Evolutionary conservation across 2,329 filamentous ascomycete genomes (phyloP), one percentile per base, ranked within the genome.

Genomic region (Zasmidium cellare): DNA sequence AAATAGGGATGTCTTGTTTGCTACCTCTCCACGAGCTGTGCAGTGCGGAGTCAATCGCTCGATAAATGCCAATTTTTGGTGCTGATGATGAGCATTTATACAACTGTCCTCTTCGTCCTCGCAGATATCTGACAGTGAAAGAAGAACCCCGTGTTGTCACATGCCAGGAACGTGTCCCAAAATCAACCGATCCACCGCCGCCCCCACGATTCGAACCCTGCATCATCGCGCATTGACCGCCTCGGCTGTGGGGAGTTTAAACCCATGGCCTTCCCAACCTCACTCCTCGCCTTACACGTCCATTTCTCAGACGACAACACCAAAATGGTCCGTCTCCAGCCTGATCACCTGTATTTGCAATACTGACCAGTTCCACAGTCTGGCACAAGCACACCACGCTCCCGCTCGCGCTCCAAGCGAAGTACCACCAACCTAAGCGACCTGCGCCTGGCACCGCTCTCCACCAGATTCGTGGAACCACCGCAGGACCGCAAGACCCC

Each of bases 381-480:
- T 16, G 53, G 58, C 44, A 59, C 53, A 45, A 63, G 35, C 51
- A 66, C 62, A 16, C 61, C 68, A 19, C 67, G 66, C 28, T 68
- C 68, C n/a, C 63, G 57, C 46, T 71, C 71, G 35, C 67, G 70
- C 59, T 65, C 69, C n/a, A 72, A 71, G 59, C 83, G 84, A 56
- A 86, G 83, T 51, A 82, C 84, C 65, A 82, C 82, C 50, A 84
- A 84, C 60, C 77, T 87, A 53, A 75, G 82, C 65, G 80, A 84
- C 66, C 78, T 86, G 60, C 85, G 84, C 46, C 77, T 87, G n/a
- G 82, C 84, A 65, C 84, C 84, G 41, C 76, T 87, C 56, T 72
- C 71, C 22, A 82, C 80, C 55, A 75, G 78, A 62, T 73, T 77
- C 59, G 71, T 75, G 28, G 65, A 73, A 61, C 52, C 65, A 38